These are phyloP conservation scores for Talinum fruticosum DNA, from an alignment of 148 eudicot species.

Conservation along the genomic window DNA sequence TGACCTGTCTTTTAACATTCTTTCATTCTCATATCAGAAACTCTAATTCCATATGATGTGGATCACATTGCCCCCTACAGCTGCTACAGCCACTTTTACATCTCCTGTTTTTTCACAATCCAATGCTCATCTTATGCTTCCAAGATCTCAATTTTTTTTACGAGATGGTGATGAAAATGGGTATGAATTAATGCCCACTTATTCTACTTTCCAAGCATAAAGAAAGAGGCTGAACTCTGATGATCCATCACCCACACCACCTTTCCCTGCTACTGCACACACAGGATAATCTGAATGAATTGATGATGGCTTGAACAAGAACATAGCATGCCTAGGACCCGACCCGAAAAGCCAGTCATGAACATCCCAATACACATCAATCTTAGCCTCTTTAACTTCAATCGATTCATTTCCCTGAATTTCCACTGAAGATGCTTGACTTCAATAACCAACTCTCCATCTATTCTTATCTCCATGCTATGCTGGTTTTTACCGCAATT, in stretches of 20 bases:
- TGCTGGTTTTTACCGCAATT: conserved; percentile 19
- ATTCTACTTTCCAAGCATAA: conserved; percentile 91
- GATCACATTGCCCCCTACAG: no score
- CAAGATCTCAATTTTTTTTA: neutral
- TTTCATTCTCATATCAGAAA: no score
- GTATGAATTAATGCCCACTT: conserved; percentile 18
- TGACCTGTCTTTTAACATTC: no score
- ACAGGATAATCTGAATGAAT: conserved; percentile 28
- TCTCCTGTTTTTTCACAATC: no score
- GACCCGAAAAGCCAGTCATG: conserved; percentile 93
- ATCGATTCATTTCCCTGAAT: conserved; percentile 64
- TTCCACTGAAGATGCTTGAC: conserved; percentile 88
- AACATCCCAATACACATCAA: conserved; percentile 90
- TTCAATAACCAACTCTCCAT: conserved; percentile 58
- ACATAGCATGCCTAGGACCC: conserved; percentile 75
- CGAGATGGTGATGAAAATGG: neutral
- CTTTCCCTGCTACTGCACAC: conserved; percentile 17
- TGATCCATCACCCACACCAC: conserved; percentile 26
- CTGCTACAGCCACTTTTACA: no score
- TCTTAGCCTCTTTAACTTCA: conserved; percentile 42
- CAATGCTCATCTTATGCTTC: neutral
- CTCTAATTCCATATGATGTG: no score
- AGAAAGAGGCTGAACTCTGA: conserved; percentile 74
- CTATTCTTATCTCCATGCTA: conserved; percentile 65
- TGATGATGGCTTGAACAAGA: conserved; percentile 59